Percentiles rank a stretch among this genome's conserved stretches.
phyloP scores from a whole-genome alignment of 257 asterid species.

The Plantago elongata region DNA sequence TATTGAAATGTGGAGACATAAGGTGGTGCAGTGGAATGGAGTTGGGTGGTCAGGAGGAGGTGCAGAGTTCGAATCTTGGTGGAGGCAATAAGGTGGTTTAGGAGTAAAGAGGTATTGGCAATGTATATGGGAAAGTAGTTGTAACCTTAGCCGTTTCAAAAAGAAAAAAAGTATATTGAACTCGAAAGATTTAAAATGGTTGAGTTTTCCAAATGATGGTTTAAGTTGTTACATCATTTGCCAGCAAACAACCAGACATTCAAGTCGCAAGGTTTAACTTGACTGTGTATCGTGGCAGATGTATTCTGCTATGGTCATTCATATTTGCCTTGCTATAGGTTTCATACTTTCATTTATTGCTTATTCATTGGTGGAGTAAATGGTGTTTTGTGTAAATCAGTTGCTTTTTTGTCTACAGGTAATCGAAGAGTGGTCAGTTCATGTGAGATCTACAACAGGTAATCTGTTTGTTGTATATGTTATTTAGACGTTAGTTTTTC shows the following conservation, averaged over 20 bases:
- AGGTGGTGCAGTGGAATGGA: no score
- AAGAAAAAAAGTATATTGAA: no score
- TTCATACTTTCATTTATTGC: conserved; percentile 7
- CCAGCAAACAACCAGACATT: conserved; percentile 60
- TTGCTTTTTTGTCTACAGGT: conserved; percentile 45
- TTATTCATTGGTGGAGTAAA: conserved; percentile 6
- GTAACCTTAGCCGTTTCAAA: no score
- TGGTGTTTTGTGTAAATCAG: conserved; percentile 12
- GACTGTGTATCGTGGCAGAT: conserved; percentile 17
- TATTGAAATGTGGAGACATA: no score
- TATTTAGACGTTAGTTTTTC: no score
- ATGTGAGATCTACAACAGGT: conserved; percentile 71
- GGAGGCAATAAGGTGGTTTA: no score
- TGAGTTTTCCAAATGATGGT: conserved; percentile 53
- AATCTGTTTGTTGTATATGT: conserved; percentile 6
- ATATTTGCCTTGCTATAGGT: conserved; percentile 29
- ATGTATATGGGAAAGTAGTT: no score
- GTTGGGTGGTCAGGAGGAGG: no score
- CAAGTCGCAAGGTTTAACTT: conserved; percentile 32
- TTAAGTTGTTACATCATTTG: conserved; percentile 39
- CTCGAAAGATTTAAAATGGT: conserved; percentile 25
- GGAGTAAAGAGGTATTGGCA: no score
- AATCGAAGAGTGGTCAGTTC: conserved; percentile 81
- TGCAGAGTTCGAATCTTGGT: no score
- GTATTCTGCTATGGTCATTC: conserved; percentile 19